Base-by-base conservation (phyloP, 106 monocot species). In the Triglochin maritima region DNA sequence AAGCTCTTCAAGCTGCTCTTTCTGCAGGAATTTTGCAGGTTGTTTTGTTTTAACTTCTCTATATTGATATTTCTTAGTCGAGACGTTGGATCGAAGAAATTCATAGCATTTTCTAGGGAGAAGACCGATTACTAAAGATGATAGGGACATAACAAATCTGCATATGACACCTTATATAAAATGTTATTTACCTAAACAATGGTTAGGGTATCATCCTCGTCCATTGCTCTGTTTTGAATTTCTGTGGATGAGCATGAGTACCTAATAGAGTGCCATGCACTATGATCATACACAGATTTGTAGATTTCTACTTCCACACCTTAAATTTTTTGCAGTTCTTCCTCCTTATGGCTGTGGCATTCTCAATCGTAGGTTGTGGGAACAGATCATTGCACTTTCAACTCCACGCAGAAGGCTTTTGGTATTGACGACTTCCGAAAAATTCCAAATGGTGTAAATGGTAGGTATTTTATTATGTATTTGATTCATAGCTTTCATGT, bases 361-460 rank as follows among this genome's bases (percentile, higher is more conserved):
- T 68, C 4, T 53, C 15, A 4, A 56, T 2, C 82, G 67, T 79
- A 98, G 96, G 79, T 98, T 86, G 91, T 98, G 12, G 96, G 96
- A 70, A 98, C 91, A 11, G 96, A 98, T 79, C 96, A 98, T 68
- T 98, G 96, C 65, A 75, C 86, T 64, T 98, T 98, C 80, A 98
- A 88, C 77, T 92, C 91, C 16, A 92, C 88, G 60, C 91, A 98
- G 56, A 98, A 98, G 79, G 78, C 84, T 68, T 67, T 84, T 71
- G 96, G 96, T 62, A 47, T 70, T 49, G 86, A 91, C 70, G 96
- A 98, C 65, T 98, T 98, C 77, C 73, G 88, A 14, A 98, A 88
- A 77, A 98, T 98, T 72, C 96, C 96, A 59, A 98, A 98, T 79
- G 96, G 96, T 65, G 91, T 98, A 62, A 98, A 98, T 80, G 96